phyloP scores from a whole-genome alignment of 495 filamentous ascomycete genomes.

The Penicillium flavigenum region DNA sequence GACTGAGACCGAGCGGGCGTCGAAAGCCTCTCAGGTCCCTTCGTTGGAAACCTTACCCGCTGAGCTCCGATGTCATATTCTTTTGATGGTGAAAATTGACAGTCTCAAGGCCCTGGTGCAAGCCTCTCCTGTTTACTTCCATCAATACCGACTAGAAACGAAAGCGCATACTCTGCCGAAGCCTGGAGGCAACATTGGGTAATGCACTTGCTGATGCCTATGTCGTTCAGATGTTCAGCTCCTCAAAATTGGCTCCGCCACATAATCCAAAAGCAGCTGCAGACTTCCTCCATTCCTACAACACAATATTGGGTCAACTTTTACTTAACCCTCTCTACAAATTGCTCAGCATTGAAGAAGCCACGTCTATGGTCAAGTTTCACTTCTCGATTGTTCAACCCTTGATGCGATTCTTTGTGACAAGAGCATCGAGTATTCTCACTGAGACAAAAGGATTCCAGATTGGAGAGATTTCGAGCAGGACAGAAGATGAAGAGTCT shows the following conservation, averaged over 20 bases:
- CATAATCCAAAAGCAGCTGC: neutral
- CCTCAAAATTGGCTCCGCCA: neutral
- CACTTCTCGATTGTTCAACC: constrained; percentile 25
- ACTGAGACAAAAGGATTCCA: neutral
- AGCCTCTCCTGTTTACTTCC: constrained; percentile 29
- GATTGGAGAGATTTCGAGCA: constrained; percentile 9
- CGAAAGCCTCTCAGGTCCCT: neutral
- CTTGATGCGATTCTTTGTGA: constrained; percentile 11
- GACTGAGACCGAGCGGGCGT: neutral
- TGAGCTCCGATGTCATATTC: constrained; percentile 21
- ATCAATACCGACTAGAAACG: constrained; percentile 28
- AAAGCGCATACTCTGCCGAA: constrained; percentile 8
- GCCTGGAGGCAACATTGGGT: constrained; percentile 14
- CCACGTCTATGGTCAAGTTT: constrained; percentile 12
- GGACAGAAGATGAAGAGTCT: constrained; percentile 16
- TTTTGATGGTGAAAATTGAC: constrained; percentile 14
- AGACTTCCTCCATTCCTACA: constrained; percentile 14
- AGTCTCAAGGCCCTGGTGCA: constrained; percentile 21
- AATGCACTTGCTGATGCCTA: constrained; percentile 20
- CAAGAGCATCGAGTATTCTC: constrained; percentile 13
- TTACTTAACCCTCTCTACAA: neutral
- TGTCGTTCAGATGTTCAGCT: constrained; percentile 14
- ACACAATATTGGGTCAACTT: neutral
- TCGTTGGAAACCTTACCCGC: constrained; percentile 15
- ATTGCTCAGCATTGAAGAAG: constrained; percentile 14